Evolutionary conservation across 495 filamentous ascomycete species (phyloP).

Genomic region (Aspergillus homomorphus): DNA sequence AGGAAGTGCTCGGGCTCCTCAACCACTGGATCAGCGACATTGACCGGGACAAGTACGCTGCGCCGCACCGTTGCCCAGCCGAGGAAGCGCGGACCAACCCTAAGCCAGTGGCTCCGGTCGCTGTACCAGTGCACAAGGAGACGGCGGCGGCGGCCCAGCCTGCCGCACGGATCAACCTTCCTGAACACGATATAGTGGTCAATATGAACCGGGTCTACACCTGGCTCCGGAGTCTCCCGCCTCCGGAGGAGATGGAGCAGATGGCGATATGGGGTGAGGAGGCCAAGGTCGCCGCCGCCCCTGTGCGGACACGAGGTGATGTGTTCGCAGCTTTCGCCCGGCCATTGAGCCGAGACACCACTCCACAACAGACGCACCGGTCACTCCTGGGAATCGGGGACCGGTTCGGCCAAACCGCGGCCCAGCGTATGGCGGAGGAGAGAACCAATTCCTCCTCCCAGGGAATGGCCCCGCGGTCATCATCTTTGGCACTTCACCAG

Average conservation of each 20-base stretch:
- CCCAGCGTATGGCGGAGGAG: neutral
- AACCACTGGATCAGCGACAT: conserved; percentile 15
- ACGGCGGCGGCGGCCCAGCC: conserved; percentile 9
- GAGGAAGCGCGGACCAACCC: neutral
- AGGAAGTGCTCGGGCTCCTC: conserved; percentile 7
- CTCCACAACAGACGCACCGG: neutral
- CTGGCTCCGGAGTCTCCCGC: conserved; percentile 25
- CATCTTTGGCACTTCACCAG: conserved; percentile 1
- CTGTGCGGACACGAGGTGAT: neutral
- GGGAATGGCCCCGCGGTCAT: neutral
- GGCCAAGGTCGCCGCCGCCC: neutral
- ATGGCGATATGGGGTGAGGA: conserved; percentile 10
- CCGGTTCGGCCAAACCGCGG: neutral
- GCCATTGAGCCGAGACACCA: neutral
- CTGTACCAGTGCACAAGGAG: conserved; percentile 2
- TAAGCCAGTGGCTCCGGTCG: neutral
- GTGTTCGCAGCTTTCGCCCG: neutral
- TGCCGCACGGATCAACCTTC: conserved; percentile 6
- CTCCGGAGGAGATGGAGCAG: conserved; percentile 15
- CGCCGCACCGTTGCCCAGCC: neutral
- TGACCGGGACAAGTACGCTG: neutral
- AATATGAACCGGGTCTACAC: conserved; percentile 21
- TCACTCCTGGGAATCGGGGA: neutral
- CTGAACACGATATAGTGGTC: conserved; percentile 1
- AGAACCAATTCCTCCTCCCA: neutral